phyloP scores from a whole-genome alignment of 2,329 filamentous ascomycete genomes.

The Sphaerulina musiva region DNA sequence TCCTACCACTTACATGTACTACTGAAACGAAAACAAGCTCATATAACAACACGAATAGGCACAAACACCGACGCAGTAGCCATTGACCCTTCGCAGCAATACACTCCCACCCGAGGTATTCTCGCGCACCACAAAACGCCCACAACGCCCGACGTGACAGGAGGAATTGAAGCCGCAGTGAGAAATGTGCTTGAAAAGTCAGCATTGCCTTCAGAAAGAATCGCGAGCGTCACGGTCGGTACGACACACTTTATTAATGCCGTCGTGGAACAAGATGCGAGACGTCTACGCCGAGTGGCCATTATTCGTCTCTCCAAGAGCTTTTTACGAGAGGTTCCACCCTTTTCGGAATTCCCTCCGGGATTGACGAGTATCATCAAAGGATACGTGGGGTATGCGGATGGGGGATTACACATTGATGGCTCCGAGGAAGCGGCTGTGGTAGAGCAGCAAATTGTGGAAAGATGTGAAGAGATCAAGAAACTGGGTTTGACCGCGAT shows the following conservation, averaged over 20 bases:
- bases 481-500: conserved; percentile 42
- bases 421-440: conserved; percentile 39
- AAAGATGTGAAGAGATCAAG: conserved; percentile 41
- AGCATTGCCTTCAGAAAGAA: conserved; percentile 28
- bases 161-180: conserved; percentile 38
- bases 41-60: conserved; percentile 11
- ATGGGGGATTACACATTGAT: conserved; percentile 46
- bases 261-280: conserved; percentile 36
- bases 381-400: conserved; percentile 38
- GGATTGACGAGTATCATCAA: conserved; percentile 30
- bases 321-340: conserved; percentile 30
- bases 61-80: conserved; percentile 35
- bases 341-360: conserved; percentile 30
- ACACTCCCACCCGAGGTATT: conserved; percentile 25
- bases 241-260: conserved; percentile 42
- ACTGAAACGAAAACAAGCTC: background rate
- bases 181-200: conserved; percentile 34
- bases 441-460: conserved; percentile 41
- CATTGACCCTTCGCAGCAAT: conserved; percentile 28
- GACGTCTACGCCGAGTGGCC: conserved; percentile 47
- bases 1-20: background rate
- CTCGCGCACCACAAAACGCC: conserved; percentile 36
- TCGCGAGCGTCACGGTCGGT: conserved; percentile 44
- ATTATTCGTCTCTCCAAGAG: conserved; percentile 41
- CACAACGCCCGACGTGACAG: conserved; percentile 38